Evolutionary conservation across 208 protist species (phyloP).

Genomic region (Crithidia brevicula): DNA sequence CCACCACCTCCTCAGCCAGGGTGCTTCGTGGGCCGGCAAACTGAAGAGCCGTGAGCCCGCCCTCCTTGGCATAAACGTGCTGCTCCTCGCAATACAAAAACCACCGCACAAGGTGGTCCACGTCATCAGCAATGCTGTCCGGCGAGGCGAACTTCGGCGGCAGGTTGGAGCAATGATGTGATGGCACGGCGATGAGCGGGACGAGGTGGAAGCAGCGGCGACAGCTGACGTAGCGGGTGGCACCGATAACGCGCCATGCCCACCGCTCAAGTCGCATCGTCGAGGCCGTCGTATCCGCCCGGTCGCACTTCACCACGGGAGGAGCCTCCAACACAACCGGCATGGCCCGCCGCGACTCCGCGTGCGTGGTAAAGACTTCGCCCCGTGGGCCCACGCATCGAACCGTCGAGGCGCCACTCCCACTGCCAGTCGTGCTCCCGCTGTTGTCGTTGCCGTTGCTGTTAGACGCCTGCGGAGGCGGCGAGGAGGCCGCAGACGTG

Average conservation of each 20-base stretch:
- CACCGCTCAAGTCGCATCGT: constrained; percentile 56
- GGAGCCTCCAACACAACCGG: constrained; percentile 26
- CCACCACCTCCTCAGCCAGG: constrained; percentile 26
- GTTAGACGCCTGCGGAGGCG: not conserved
- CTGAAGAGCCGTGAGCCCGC: constrained; percentile 41
- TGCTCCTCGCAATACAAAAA: constrained; percentile 34
- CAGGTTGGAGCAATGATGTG: constrained; percentile 47
- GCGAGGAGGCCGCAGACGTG: not conserved
- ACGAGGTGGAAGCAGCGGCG: constrained; percentile 53
- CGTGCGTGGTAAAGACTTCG: constrained; percentile 63
- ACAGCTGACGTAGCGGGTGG: constrained; percentile 52
- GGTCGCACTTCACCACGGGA: constrained; percentile 12
- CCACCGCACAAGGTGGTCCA: constrained; percentile 51
- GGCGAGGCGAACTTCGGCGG: constrained; percentile 25
- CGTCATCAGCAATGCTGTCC: constrained; percentile 30
- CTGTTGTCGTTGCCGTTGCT: not conserved
- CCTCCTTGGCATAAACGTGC: constrained; percentile 37
- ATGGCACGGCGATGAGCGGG: constrained; percentile 47
- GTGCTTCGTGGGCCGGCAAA: constrained; percentile 13
- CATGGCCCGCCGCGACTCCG: constrained; percentile 30
- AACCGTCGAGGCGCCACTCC: not conserved
- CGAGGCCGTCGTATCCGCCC: constrained; percentile 9
- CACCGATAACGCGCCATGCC: constrained; percentile 75
- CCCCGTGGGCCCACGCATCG: constrained; percentile 58
- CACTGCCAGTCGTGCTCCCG: not conserved